Evolutionary conservation across 495 filamentous ascomycete genomes (phyloP), one percentile per base, ranked within the genome.

Genomic region (Penicillium verhagenii): DNA sequence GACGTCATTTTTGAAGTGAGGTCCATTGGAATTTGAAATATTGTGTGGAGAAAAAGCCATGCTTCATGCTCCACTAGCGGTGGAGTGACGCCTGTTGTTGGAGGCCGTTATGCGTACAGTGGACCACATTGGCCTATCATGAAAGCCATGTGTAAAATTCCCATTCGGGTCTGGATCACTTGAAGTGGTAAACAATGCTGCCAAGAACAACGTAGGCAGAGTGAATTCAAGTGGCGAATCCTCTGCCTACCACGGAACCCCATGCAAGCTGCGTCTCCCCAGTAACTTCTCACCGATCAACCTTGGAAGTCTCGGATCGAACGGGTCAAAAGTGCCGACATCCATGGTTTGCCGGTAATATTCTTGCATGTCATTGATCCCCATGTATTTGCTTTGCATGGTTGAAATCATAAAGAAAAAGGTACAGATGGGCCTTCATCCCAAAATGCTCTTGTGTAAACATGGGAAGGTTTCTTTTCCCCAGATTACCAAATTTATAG

Each of bases 1-100:
- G 29, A 66, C 64, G 64, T 66, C 64, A 66, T 66, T 18, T 33
- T 61, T 26, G 38, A 57, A 44, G 19, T 47, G 51, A 57, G 42
- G 13, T 57, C 28, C 45, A 38, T 50, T 59, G 6, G 18, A 39
- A n/a, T 33, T 29, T n/a, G n/a, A n/a, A n/a, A n/a, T n/a, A n/a
- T n/a, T 31, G 8, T 56, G 58, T 59, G 55, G 56, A 61, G 57
- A 61, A 52, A 24, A 14, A 26, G 42, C 45, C 39, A 55, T 50
- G 49, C 21, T 38, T 43, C 7, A 52, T 28, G 38, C 52, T 58
- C 57, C 59, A 59, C 52, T 25, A 16, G n/a, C 13, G 16, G 38
- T 44, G 31, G 53, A 42, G 31, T 18, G 25, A 51, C 25, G 49
- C 45, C 13, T n/a, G 25, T 54, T 24, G 59, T 21, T 55, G 50